Base-by-base conservation (phyloP, 2,329 filamentous ascomycete species). In the Sporothrix variecibatus region DNA sequence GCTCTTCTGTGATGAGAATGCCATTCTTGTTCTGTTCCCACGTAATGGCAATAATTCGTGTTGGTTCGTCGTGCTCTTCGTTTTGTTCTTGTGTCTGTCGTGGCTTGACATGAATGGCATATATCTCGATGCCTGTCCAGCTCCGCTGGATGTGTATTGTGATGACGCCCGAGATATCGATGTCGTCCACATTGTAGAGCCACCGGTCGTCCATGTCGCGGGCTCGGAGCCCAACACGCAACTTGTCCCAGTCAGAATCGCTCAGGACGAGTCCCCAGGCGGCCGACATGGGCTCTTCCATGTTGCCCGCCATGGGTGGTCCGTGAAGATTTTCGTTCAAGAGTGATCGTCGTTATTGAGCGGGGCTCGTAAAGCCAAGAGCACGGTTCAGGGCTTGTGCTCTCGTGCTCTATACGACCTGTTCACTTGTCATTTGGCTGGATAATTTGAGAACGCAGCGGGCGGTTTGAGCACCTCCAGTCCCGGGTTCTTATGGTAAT, bases 281-380 rank as follows among this genome's bases (percentile, higher is more conserved):
- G 26, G 71, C 62, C 17, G 71, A 68, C 62, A 65, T 65, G 38
- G 62, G 62, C 62, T 65, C 62, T 12, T 65, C n/a, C 62, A 43
- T 46, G 3, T 26, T 49, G 12, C 15, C 62, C 1, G 62, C n/a
- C 62, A 65, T 65, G 60, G 53, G 56, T 4, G 4, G 20, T 11
- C 34, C 9, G 20, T 23, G 15, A 0, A 15, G 31, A 28, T 6
- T 49, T 2, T 49, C 4, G 15, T 49, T 49, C 3, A 28, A 31
- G 26, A 43, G 17, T 7, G 28, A 15, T 60, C 46, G 15, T 49
- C 15, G 15, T n/a, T 64, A 40, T 20, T 15, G 34, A 26, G 20
- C 60, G 20, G 17, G 60, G 7, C 20, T 53, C 11, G 23, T 28
- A 15, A 12, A 12, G 43, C 43, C 15, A 17, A 20, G 43, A 15